Evolutionary conservation across 2,329 filamentous ascomycete species (phyloP), one percentile per base, ranked within the genome.

Genomic region (Trichoderma lentiforme): DNA sequence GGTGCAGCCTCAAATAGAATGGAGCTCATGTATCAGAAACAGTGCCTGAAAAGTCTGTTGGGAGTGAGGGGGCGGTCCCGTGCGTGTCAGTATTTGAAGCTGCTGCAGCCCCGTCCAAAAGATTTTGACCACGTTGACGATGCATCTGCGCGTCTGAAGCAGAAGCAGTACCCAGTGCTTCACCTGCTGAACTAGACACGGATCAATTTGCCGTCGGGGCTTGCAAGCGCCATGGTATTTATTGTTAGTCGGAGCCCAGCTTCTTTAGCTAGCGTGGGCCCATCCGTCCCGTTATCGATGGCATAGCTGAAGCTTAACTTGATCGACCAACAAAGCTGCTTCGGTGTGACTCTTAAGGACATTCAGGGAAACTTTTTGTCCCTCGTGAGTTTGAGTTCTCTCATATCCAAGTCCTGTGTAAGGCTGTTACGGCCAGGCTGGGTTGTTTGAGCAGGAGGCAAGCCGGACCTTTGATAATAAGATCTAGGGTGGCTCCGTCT

Each of bases 221-320:
- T 36, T 26, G 26, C 36, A 47, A 66, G 58, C 30, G 32, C 58
- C 21, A 36, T 26, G 21, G 28, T 34, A n/a, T 60, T 26, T 26
- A 47, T 36, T 56, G 32, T 7, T 64, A 32, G 62, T 26, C 4
- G 21, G 21, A 28, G 39, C 47, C 61, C 61, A 47, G 62, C 30
- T 47, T 64, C 62, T 64, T 15, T 51, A 64, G 62, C 39, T 64
- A 14, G 7, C 30, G 51, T 67, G 64, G 64, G 53, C 30, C n/a
- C 64, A 58, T 67, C 64, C 51, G 51, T 58, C 64, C 64, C 64
- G 32, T 67, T 57, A 14, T 30, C 18, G 64, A 57, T 28, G 64
- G 51, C 34, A 58, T 57, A 67, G 64, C 64, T 67, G 64, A 67
- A 67, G 64, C 64, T 58, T 67, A 43, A 67, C 15, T 21, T 43